These are phyloP conservation scores for Phytophthora macrochlamydospora DNA, from an alignment of 352 stramenopile species.

Conservation along the genomic window DNA sequence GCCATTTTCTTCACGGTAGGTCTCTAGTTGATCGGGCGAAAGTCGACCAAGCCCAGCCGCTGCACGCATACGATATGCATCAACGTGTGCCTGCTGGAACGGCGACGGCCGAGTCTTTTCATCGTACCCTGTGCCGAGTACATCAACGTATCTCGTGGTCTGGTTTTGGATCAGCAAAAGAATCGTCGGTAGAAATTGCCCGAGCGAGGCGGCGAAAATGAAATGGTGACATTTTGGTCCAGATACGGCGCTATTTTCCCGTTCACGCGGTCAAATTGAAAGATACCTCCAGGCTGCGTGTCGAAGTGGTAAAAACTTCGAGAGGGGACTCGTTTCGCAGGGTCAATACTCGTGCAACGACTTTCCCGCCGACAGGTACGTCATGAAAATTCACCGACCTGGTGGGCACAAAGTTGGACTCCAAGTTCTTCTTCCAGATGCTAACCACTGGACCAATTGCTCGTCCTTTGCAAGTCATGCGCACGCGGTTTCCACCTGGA, in stretches of 20 bases:
- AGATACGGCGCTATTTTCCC: constrained; percentile 83
- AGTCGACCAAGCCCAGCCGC: constrained; percentile 65
- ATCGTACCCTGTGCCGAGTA: constrained; percentile 90
- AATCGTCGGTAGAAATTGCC: constrained; percentile 93
- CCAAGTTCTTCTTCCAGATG: constrained; percentile 84
- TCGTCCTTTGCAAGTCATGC: constrained; percentile 72
- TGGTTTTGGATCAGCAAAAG: constrained; percentile 90
- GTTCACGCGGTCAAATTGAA: constrained; percentile 81
- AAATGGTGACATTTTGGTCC: constrained; percentile 82
- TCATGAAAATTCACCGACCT: constrained; percentile 92
- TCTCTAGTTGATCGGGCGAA: constrained; percentile 85
- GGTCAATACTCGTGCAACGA: constrained; percentile 73
- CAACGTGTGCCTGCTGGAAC: constrained; percentile 92
- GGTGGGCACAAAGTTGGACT: constrained; percentile 71
- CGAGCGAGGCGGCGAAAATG: constrained; percentile 71
- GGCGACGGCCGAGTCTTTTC: constrained; percentile 89
- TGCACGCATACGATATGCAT: constrained; percentile 72
- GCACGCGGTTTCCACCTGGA: constrained; percentile 85
- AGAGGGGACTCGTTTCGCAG: constrained; percentile 83
- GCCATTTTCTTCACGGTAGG: constrained; percentile 71
- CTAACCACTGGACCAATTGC: constrained; percentile 68
- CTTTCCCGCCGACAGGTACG: constrained; percentile 59
- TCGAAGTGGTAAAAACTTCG: constrained; percentile 84
- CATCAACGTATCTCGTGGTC: constrained; percentile 84
- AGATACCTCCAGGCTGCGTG: constrained; percentile 73